Base-by-base conservation (phyloP, 208 protist species). In the Wallacemonas rigidus region DNA sequence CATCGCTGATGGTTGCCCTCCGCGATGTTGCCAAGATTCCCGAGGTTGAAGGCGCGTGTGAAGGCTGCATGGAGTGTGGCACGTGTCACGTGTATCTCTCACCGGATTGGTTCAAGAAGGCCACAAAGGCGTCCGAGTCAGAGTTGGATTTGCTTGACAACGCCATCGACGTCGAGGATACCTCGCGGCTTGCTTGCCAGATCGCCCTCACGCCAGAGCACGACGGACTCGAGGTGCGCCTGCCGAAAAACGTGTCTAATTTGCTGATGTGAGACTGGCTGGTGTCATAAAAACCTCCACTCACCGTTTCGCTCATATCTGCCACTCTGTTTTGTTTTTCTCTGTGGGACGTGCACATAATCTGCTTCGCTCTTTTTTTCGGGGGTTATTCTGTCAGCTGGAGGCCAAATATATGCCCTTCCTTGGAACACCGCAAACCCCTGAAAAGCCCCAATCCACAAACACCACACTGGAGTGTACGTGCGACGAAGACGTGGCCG, bases 81-180 rank as follows among this genome's bases (percentile, higher is more conserved):
- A 99, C 98, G 4, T 99, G 98, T 75, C 97, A 98, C 67, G 93
- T 98, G 9, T 90, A 98, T 63, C 58, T 99, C 39, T 81, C 95
- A 45, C 65, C 80, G 60, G 80, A 85, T 56, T 78, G 72, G 64
- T 98, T 88, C 69, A 82, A 96, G 64, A 93, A 91, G 54, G 64
- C 98, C 6, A 69, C 65, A 3, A 71, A 83, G 67, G 67, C 71
- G 3, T 70, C 88, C 0, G 98, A 98, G 55, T 89, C 97, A 15
- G 92, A 97, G 67, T 58, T 81, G 77, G 92, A 97, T 60, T 83
- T 93, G 63, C 72, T 97, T 4, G 92, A 97, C 71, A 78, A 91
- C 36, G 83, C 92, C 2, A 75, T 81, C 3, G 75, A 82, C n/a
- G 69, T 93, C 26, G 77, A 77, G 57, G 63, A 85, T 35, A 93